Evolutionary conservation across 2,329 filamentous ascomycete species (phyloP), one percentile per base, ranked within the genome.

Genomic region (Chaetomiaceae sp.): DNA sequence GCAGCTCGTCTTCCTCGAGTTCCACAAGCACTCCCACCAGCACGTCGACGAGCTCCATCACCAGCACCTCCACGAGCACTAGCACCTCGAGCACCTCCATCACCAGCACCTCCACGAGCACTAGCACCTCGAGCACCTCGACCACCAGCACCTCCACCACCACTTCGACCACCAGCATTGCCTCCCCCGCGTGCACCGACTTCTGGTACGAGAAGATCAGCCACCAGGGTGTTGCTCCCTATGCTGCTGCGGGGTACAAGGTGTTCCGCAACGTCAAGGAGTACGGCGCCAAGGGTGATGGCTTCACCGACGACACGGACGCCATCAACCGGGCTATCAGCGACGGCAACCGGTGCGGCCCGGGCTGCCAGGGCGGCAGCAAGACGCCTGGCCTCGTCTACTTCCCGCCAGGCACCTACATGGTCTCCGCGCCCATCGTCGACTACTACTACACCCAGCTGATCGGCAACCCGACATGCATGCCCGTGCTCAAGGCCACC

Each of bases 391-490:
- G 39, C 3, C 45, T 58, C 17, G 58, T 67, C 34, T 67, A 66
- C 56, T 66, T 66, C 54, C 65, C 65, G 0, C 53, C 57, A 8
- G 62, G 83, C 55, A 88, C 81, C 4, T 91, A 90, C 59, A 57
- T 82, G 4, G 77, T 90, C 43, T 81, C 76, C 42, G 72, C 69
- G 52, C 82, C 85, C 11, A 80, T 91, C 51, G 68, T 87, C 42
- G 79, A 85, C 64, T 82, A 81, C 66, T 91, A 89, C 68, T 87
- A 88, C 64, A 88, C 86, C 4, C 83, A 86, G 61, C 72, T 91
- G 52, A 74, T 88, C 29, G 85, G 85, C 35, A 83, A 89, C 62
- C 79, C 83, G 5, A 72, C 70, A 11, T 65, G 74, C 52, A 68
- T 75, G 48, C 68, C 84, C 11, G 67, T 73, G 9, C 69, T 83